Percentiles rank a stretch among this genome's conserved stretches.
These are phyloP conservation scores for Pulicaria dysenterica DNA, from an alignment of 129 eudicot genomes.

Conservation along the genomic window DNA sequence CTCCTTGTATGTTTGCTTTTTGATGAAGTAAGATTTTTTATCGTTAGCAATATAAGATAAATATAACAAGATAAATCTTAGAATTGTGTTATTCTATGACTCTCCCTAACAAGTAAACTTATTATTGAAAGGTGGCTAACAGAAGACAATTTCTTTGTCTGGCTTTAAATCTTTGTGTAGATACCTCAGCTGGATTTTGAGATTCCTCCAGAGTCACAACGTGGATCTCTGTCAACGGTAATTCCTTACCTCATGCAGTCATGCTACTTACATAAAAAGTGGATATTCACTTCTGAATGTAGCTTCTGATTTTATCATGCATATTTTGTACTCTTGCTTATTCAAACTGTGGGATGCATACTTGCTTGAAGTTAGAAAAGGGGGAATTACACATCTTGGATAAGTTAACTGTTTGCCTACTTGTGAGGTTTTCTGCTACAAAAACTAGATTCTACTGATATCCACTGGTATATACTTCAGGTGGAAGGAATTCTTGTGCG, in stretches of 20 bases:
- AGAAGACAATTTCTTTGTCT: too few relatives aligned
- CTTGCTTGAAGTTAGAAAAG: too few relatives aligned
- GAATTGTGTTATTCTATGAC: too few relatives aligned
- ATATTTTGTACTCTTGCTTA: too few relatives aligned
- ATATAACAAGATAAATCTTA: background rate
- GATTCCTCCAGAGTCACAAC: slow-evolving; percentile 98
- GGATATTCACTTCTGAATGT: background rate
- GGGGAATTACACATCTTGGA: background rate
- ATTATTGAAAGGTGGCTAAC: too few relatives aligned
- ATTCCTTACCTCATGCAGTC: background rate
- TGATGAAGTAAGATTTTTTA: background rate
- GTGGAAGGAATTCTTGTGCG: slow-evolving; percentile 83
- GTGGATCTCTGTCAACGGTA: slow-evolving; percentile 95
- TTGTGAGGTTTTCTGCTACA: slow-evolving; percentile 12
- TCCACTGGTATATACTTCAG: slow-evolving; percentile 37
- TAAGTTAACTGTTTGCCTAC: background rate
- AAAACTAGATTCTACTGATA: slow-evolving; percentile 8
- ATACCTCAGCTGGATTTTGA: slow-evolving; percentile 93
- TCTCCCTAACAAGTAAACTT: too few relatives aligned
- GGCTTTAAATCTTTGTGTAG: slow-evolving; percentile 41
- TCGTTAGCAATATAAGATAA: background rate
- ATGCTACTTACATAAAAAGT: background rate
- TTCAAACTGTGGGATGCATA: too few relatives aligned
- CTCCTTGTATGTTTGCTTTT: background rate
- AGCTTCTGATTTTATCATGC: background rate